Evolutionary conservation across 140 eudicot genomes (phyloP), one percentile per base, ranked within the genome.

Genomic region (Ambrosia hybrid): DNA sequence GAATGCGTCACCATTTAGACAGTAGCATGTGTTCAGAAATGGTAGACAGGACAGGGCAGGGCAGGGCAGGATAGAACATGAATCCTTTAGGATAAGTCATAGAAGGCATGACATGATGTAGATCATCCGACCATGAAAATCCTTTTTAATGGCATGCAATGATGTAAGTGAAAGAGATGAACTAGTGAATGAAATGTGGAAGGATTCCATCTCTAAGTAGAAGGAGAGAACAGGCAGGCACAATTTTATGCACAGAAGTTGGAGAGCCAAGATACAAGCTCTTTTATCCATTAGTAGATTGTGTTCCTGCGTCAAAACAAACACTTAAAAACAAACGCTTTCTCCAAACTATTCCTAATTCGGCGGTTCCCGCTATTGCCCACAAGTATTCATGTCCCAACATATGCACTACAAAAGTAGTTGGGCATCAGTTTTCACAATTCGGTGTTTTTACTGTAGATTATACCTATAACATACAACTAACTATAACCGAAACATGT

Each of bases 271-370:
- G 81, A 82, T 73, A 85, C 83, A 84, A 89, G 91, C 88, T 89
- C 95, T 79, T 21, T 57, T 67, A 78, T 88, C 90, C 89, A 67
- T 78, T 78, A 68, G 90, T 57, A 72, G 87, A 80, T 10, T 81
- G 26, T 21, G 90, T 85, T 84, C 98, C 97, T 93, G 98, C 96
- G 95, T 84, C 91, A 92, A 93, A 90, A 88, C 81, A 90, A 93
- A 87, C 78, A 81, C 91, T 93, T 90, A 89, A 93, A 83, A 71
- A 84, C 46, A 63, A 78, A 79, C 80, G 41, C 78, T 76, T 78
- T 67, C 83, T 79, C 81, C 72, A 70, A 76, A 13, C 38, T 41
- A 81, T 70, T 78, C 67, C 49, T 68, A 68, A 65, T 37, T 63
- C 65, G 37, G 49, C 48, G 70, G 63, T 68, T 68, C 75, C 88